A percentile compares a stretch with the other conserved stretches of the same genome.
These are phyloP conservation scores for Besnoitia besnoiti DNA, from an alignment of 169 alveolate species.

Conservation along the genomic window DNA sequence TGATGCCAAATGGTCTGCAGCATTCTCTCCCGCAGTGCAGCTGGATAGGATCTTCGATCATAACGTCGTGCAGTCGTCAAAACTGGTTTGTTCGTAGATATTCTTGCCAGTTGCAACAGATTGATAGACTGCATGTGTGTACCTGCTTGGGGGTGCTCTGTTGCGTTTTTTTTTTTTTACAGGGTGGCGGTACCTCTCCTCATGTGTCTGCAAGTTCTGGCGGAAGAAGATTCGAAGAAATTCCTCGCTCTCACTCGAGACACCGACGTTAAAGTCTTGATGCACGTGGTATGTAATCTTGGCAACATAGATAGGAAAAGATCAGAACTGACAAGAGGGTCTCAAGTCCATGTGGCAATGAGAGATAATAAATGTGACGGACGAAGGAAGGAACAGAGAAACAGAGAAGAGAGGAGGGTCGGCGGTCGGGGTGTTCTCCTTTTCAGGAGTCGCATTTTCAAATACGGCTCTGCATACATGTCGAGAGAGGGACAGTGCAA, in stretches of 20 bases:
- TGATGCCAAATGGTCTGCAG: too few species aligned
- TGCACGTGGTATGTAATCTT: not conserved
- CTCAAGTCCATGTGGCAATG: not conserved
- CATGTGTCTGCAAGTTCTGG: not conserved
- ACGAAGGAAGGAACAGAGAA: not conserved
- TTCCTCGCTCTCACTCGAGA: not conserved
- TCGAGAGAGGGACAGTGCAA: not conserved
- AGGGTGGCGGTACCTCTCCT: constrained; percentile 29
- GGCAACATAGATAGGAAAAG: not conserved
- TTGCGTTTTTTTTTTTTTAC: not conserved
- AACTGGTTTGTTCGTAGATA: too few species aligned
- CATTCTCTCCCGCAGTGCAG: too few species aligned
- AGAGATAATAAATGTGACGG: not conserved
- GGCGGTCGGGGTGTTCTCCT: not conserved
- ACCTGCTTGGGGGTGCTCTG: not conserved
- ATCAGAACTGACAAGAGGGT: too few species aligned
- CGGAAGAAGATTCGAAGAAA: not conserved
- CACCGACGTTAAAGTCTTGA: not conserved
- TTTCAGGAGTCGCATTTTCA: not conserved
- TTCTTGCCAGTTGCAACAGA: too few species aligned
- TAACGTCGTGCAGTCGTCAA: too few species aligned
- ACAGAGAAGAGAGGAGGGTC: not conserved
- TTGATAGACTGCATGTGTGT: not conserved
- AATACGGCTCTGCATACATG: not conserved
- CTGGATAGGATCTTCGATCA: too few species aligned